Evolutionary conservation across 768 basidiomycete species (phyloP).

Genomic region (Strobilomyces dryophilus): DNA sequence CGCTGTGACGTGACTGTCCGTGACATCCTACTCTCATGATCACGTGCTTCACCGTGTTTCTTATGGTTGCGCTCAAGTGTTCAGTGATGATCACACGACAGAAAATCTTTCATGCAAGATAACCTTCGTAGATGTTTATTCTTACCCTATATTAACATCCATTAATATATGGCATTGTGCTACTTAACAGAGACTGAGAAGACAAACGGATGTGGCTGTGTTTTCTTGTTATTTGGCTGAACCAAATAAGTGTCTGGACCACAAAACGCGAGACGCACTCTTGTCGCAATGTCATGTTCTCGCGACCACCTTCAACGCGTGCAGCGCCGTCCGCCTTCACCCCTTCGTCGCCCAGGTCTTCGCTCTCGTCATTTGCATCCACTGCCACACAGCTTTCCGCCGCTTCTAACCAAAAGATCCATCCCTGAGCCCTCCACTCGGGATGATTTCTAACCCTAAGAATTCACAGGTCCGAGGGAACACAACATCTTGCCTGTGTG

Average conservation of each 20-base stretch:
- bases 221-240: slow-evolving; percentile 16
- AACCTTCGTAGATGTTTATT: no score
- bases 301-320: slow-evolving; percentile 5
- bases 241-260: slow-evolving; percentile 17
- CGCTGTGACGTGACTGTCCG: slow-evolving; percentile 23
- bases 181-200: no score
- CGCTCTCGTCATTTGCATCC: slow-evolving; percentile 27
- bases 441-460: slow-evolving; percentile 65
- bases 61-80: background rate
- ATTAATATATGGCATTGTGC: no score
- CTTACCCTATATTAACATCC: no score
- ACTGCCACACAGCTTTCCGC: slow-evolving; percentile 29
- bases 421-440: slow-evolving; percentile 31
- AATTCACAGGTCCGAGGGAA: slow-evolving; percentile 32
- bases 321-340: slow-evolving; percentile 17
- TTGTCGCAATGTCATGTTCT: background rate
- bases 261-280: slow-evolving; percentile 7
- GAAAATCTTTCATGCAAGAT: no score
- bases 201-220: no score
- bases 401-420: slow-evolving; percentile 50
- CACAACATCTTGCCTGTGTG: slow-evolving; percentile 22
- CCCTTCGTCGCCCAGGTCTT: slow-evolving; percentile 49
- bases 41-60: slow-evolving; percentile 12
- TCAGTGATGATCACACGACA: no score
- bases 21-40: slow-evolving; percentile 16